Base-by-base conservation (phyloP, 2,329 filamentous ascomycete species). In the Aspergillus fumigatus region DNA sequence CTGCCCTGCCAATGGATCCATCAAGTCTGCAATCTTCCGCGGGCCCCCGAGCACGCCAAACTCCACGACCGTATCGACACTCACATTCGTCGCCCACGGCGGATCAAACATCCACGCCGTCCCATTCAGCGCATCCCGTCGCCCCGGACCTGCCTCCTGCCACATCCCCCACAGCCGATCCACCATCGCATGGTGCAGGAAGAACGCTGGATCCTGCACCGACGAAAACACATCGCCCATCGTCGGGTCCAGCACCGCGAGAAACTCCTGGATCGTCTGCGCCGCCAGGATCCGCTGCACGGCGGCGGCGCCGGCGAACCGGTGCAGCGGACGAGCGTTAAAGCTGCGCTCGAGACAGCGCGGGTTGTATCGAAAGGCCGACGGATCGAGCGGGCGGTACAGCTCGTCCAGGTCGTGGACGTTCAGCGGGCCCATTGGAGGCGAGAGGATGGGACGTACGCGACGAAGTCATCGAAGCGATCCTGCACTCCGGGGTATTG, bases 381-480 rank as follows among this genome's bases (percentile, higher is more conserved):
- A 38, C 1, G 43, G n/a, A 0, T 57, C 55, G 2, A 59, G 45
- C 2, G 35, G 14, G 0, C 25, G 49, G 26, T 59, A 54, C 7
- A 53, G 10, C 19, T 53, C 35, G 3, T 40, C 49, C 11, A 26
- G 48, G 3, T 17, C 21, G 17, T 26, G 25, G 10, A 48, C 17
- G n/a, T 45, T 32, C 49, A 62, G 52, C n/a, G 58, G 59, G 10
- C 53, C 58, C n/a, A n/a, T n/a, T n/a, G n/a, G n/a, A n/a, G n/a
- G n/a, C n/a, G n/a, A n/a, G 38, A 23, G 52, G 21, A 23, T 14
- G 14, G 6, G 7, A 2, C 64, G n/a, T 52, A 69, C 67, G 66
- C 66, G 17, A 68, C 64, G 58, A 69, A 70, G 41, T 70, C 67
- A 25, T 69, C 67, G 4, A 65, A 55, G 8, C 67, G 60, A 40